phyloP scores from a whole-genome alignment of 768 basidiomycete species.

The Cyclocybe cylindracea region DNA sequence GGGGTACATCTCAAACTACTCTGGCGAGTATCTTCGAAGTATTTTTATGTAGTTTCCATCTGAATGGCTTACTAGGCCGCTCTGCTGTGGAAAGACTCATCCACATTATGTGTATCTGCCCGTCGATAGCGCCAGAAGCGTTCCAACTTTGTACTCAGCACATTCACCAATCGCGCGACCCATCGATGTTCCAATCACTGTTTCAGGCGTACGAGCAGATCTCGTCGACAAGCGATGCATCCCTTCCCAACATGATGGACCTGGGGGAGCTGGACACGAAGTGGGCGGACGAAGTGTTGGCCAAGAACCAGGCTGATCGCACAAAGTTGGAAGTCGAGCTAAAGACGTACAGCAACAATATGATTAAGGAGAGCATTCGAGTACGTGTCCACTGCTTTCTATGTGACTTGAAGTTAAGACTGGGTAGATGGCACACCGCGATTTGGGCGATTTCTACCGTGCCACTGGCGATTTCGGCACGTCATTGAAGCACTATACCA shows the following conservation, averaged over 20 bases:
- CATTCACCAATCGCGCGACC: conserved; percentile 71
- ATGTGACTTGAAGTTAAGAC: not conserved
- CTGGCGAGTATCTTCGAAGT: conserved; percentile 46
- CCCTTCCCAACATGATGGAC: conserved; percentile 47
- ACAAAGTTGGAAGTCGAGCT: conserved; percentile 91
- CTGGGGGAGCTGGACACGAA: conserved; percentile 57
- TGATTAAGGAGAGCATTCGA: conserved; percentile 98
- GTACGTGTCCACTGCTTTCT: conserved; percentile 43
- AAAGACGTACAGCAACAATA: conserved; percentile 92
- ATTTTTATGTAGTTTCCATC: not conserved
- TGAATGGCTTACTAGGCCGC: conserved; percentile 51
- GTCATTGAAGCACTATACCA: conserved; percentile 84
- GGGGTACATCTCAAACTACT: conserved; percentile 72
- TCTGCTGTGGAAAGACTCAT: conserved; percentile 75
- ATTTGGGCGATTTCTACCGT: conserved; percentile 80
- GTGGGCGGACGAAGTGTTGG: conserved; percentile 73
- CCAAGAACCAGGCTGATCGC: conserved; percentile 70
- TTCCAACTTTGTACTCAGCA: conserved; percentile 65
- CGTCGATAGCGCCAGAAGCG: conserved; percentile 71
- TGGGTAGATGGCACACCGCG: conserved; percentile 84
- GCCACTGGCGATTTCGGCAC: conserved; percentile 68
- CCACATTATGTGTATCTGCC: conserved; percentile 64
- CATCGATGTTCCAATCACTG: conserved; percentile 53
- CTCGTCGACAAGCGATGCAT: conserved; percentile 27
- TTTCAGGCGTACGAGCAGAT: conserved; percentile 57